Conservation (phyloP, 2,329 filamentous ascomycete species). For the Waltergamsia citrina region DNA sequence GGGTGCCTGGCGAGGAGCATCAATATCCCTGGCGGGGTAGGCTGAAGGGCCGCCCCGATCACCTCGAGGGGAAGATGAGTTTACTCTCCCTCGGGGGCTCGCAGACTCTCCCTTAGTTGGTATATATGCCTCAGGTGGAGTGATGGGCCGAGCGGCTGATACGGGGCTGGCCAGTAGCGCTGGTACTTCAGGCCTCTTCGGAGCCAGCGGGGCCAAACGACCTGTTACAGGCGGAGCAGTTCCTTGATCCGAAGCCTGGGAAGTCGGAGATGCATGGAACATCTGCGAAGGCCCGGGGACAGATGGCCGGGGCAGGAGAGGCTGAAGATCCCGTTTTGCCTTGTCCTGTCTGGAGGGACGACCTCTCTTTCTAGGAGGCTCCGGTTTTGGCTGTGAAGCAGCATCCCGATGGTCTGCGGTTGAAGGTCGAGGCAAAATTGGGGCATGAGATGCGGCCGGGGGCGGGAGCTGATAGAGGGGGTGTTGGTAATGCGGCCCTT, state of each 20-base stretch:
- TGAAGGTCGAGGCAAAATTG: conserved; percentile 15
- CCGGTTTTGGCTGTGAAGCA: conserved; percentile 5
- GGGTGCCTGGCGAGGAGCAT: background rate
- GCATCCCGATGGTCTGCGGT: conserved; percentile 6
- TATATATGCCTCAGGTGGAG: conserved; percentile 4
- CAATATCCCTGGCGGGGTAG: background rate
- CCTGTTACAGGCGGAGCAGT: background rate
- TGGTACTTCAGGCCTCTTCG: background rate
- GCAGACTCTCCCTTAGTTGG: background rate
- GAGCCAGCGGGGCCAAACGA: background rate
- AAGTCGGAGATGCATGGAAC: background rate
- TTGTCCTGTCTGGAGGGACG: conserved; percentile 35
- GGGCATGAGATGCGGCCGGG: conserved; percentile 4
- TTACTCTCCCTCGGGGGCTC: background rate
- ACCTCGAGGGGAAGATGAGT: background rate
- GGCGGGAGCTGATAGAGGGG: background rate
- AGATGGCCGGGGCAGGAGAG: conserved; percentile 20
- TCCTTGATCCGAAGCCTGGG: background rate
- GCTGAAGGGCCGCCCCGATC: background rate
- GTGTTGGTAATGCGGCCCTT: background rate
- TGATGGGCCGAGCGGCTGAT: conserved; percentile 1
- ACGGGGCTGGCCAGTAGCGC: conserved; percentile 1
- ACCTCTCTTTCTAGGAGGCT: conserved; percentile 29
- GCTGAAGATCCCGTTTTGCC: conserved; percentile 18
- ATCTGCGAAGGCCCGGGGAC: conserved; percentile 15